phyloP scores from a whole-genome alignment of 108 stramenopile species.

The Nitzschia inconspicua region DNA sequence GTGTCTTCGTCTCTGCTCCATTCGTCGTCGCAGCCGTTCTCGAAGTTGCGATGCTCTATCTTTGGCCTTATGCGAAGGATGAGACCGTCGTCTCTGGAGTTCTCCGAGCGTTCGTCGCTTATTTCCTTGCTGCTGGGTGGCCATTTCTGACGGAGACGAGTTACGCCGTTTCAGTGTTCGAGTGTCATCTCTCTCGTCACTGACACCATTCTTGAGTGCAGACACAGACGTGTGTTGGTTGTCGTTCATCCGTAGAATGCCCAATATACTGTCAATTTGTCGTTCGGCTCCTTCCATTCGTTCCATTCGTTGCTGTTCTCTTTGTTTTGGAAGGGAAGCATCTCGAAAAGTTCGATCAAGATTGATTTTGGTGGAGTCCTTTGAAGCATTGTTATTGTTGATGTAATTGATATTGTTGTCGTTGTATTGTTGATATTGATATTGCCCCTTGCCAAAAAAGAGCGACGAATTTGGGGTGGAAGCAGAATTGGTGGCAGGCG shows the following conservation, averaged over 20 bases:
- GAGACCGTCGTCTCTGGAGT: background rate
- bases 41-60: no score
- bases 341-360: background rate
- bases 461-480: constrained; percentile 1
- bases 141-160: background rate
- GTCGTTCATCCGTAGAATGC: constrained; percentile 3
- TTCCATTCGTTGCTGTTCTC: background rate
- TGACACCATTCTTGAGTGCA: background rate
- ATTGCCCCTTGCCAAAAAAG: constrained; percentile 1
- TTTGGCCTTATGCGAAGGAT: background rate
- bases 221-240: background rate
- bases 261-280: constrained; percentile 22
- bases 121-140: constrained; percentile 6
- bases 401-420: background rate
- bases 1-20: background rate
- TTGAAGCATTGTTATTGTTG: background rate
- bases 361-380: background rate
- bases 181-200: background rate
- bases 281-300: background rate
- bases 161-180: background rate
- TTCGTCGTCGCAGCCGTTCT: no score
- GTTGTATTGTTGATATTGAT: background rate
- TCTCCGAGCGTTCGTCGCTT: constrained; percentile 1
- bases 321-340: background rate
- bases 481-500: background rate